Conservation (phyloP, 352 stramenopile species). For the Peronospora tabacina region DNA sequence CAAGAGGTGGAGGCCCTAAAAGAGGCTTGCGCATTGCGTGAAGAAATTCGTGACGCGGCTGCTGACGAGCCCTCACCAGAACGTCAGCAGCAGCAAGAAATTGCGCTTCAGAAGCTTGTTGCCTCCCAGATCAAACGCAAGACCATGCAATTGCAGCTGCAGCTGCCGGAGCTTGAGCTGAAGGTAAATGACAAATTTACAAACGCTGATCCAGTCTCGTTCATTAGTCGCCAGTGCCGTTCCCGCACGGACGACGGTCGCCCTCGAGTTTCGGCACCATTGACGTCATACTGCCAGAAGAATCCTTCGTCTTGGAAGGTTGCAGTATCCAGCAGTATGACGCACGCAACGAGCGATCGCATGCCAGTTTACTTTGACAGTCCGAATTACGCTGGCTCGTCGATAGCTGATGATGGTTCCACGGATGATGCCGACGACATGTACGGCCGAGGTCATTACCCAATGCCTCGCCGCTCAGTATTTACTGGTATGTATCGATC, state of each 20-base stretch:
- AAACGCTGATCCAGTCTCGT: conserved; percentile 22
- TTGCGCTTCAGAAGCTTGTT: conserved; percentile 61
- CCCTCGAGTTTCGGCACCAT: conserved; percentile 12
- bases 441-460: conserved; percentile 15
- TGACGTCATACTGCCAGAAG: conserved; percentile 22
- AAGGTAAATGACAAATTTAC: conserved; percentile 29
- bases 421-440: conserved; percentile 24
- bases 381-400: conserved; percentile 16
- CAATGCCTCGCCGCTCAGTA: conserved; percentile 29
- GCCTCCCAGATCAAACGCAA: conserved; percentile 54
- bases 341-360: conserved; percentile 11
- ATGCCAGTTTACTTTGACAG: conserved; percentile 24
- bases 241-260: conserved; percentile 17
- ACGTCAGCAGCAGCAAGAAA: conserved; percentile 62
- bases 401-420: conserved; percentile 26
- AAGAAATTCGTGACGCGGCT: conserved; percentile 49
- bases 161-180: conserved; percentile 32
- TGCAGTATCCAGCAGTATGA: conserved; percentile 16
- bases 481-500: conserved; percentile 31
- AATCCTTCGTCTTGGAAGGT: conserved; percentile 24
- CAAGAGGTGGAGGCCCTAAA: conserved; percentile 39
- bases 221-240: conserved; percentile 12
- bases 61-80: conserved; percentile 55
- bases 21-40: conserved; percentile 36
- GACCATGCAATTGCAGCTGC: conserved; percentile 46